phyloP scores from a whole-genome alignment of 345 rosid species.

The Triadica sebifera region DNA sequence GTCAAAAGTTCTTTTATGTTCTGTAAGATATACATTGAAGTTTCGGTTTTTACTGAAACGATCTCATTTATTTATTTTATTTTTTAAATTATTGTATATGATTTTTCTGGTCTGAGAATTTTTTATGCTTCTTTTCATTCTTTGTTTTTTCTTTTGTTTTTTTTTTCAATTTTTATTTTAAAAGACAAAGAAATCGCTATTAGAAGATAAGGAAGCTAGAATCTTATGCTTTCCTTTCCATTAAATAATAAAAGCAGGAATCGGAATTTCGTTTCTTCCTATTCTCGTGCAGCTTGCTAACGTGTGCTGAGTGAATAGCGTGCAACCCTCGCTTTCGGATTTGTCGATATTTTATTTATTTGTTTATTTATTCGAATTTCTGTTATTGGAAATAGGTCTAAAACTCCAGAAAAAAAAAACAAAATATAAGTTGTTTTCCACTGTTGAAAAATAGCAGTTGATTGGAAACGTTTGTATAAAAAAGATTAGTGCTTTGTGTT shows the following conservation, averaged over 20 bases:
- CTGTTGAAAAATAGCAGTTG: neutral
- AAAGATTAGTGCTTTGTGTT: constrained; percentile 5
- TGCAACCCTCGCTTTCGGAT: neutral
- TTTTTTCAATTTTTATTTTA: neutral
- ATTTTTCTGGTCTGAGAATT: neutral
- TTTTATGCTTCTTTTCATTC: neutral
- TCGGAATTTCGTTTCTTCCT: constrained; percentile 1
- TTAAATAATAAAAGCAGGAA: neutral
- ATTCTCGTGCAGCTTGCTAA: constrained; percentile 7
- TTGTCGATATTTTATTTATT: neutral
- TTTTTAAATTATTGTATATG: neutral
- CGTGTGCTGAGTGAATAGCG: neutral
- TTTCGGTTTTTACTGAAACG: neutral
- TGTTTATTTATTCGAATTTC: neutral
- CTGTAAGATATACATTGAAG: neutral
- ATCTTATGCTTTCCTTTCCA: constrained; percentile 9
- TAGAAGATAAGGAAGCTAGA: neutral
- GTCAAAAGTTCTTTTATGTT: neutral
- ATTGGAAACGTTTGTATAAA: neutral
- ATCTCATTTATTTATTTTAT: neutral
- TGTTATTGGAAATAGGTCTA: neutral
- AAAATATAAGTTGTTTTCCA: neutral
- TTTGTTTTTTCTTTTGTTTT: neutral
- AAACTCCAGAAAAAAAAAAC: neutral
- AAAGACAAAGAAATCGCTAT: constrained; percentile 7